These are phyloP conservation scores for Ogataea methanolica DNA, from an alignment of 805 yeast genomes.

Conservation along the genomic window DNA sequence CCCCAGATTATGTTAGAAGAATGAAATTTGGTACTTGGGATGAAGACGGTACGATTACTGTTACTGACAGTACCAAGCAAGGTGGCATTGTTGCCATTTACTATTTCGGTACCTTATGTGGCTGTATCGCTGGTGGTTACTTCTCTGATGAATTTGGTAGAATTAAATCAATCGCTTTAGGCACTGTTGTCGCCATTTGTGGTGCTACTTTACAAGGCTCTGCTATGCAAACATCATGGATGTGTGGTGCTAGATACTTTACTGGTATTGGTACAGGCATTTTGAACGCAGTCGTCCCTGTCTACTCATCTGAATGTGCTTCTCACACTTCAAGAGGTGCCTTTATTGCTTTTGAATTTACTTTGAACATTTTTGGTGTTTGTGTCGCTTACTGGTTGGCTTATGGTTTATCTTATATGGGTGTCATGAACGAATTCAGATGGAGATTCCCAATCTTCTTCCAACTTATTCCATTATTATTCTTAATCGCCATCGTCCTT, in stretches of 20 bases:
- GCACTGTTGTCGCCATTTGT: slow-evolving; percentile 22
- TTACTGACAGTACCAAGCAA: slow-evolving; percentile 14
- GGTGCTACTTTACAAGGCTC: slow-evolving; percentile 31
- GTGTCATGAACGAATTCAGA: slow-evolving; percentile 15
- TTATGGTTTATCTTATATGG: slow-evolving; percentile 32
- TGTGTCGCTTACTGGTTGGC: slow-evolving; percentile 34
- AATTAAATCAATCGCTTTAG: slow-evolving; percentile 21
- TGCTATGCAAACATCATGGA: slow-evolving; percentile 16
- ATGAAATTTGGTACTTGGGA: slow-evolving; percentile 18
- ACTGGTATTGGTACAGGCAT: slow-evolving; percentile 34
- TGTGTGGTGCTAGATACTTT: slow-evolving; percentile 32
- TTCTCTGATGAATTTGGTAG: slow-evolving; percentile 33
- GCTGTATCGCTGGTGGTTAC: slow-evolving; percentile 24
- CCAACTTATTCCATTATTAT: slow-evolving; percentile 20
- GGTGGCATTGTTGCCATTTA: slow-evolving; percentile 46
- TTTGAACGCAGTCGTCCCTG: slow-evolving; percentile 34
- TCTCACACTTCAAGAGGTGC: slow-evolving; percentile 32
- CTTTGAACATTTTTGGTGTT: slow-evolving; percentile 25
- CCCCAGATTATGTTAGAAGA: slow-evolving; percentile 16
- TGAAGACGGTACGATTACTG: slow-evolving; percentile 14
- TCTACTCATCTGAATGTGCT: slow-evolving; percentile 34
- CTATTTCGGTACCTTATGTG: slow-evolving; percentile 43
- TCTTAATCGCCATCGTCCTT: slow-evolving; percentile 17
- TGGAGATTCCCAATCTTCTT: slow-evolving; percentile 35
- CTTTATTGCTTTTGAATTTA: slow-evolving; percentile 31